Evolutionary conservation across 805 yeast genomes (phyloP), one percentile per base, ranked within the genome.

Genomic region (Debaryomyces tyrocola): DNA sequence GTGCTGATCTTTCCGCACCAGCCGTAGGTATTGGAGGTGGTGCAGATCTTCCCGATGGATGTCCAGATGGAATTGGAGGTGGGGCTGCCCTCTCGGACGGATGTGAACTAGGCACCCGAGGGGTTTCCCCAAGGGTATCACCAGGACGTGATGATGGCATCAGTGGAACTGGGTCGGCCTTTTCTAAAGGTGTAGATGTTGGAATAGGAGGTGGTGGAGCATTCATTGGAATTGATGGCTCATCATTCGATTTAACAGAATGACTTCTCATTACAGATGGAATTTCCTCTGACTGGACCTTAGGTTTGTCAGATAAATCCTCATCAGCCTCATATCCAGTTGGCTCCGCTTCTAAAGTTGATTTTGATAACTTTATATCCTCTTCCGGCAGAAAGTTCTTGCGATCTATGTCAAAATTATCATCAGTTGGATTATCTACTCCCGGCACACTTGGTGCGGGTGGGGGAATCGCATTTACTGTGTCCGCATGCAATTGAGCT

Each of bases 291-390:
- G 24, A 52, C 44, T 15, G 57, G 58, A 48, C 20, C 12, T 39
- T 39, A 9, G 42, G 42, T 18, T 27, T 39, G 35, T 67, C 75
- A 12, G 74, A 69, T 10, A 64, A 52, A 43, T 73, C 77, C 40
- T 80, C 87, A 57, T 85, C 90, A 0, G 89, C 89, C 46, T 85
- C 89, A 56, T 84, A 84, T 0, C 90, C 90, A 1, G 88, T 78
- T 8, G 69, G 70, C 40, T 60, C 66, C 4, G 56, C 46, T 1
- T 59, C 68, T 10, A 51, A 29, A 6, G 49, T 42, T 20, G 41
- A 49, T 21, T 41, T 44, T 7, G 49, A 44, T 33, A 55, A 43
- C 11, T 51, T 46, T 37, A 58, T 50, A 14, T 47, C 44, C 4
- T 53, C 51, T 6, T 53, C 52, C 4, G 44, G 36, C n/a, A 21